phyloP scores from a whole-genome alignment of 768 basidiomycete species.

The Mycena crocata region DNA sequence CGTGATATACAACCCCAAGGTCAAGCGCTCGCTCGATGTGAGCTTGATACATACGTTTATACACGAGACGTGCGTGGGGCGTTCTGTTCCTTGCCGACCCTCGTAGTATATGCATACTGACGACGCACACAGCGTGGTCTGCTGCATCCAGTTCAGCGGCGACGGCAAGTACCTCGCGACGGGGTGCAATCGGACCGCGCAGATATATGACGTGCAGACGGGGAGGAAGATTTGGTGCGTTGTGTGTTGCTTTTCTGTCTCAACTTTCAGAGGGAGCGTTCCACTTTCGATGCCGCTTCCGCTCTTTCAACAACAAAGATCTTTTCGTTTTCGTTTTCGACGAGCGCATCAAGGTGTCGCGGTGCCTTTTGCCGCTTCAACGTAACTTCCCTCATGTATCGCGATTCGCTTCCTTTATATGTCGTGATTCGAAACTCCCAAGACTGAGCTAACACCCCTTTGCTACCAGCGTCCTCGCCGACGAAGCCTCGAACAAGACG shows the following conservation, averaged over 20 bases:
- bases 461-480: slow-evolving; percentile 73
- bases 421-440: too few relatives aligned
- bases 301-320: too few relatives aligned
- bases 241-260: neutral
- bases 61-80: slow-evolving; percentile 89
- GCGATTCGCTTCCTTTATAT: too few relatives aligned
- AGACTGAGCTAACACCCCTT: neutral
- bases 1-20: slow-evolving; percentile 86
- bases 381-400: too few relatives aligned
- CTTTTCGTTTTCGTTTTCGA: too few relatives aligned
- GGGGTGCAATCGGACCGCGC: slow-evolving; percentile 95
- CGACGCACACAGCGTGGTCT: slow-evolving; percentile 58
- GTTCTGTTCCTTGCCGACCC: too few relatives aligned
- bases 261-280: neutral
- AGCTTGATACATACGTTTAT: slow-evolving; percentile 85
- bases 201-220: slow-evolving; percentile 93
- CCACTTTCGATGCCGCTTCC: too few relatives aligned
- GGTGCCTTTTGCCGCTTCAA: too few relatives aligned
- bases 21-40: slow-evolving; percentile 84
- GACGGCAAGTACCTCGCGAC: slow-evolving; percentile 95
- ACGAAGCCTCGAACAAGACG: slow-evolving; percentile 75
- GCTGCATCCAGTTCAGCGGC: slow-evolving; percentile 94
- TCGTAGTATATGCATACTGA: neutral
- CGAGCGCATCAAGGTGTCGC: too few relatives aligned
- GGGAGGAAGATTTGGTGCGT: slow-evolving; percentile 86